Conservation (phyloP, 257 asterid species). For the Solanum virginianum region DNA sequence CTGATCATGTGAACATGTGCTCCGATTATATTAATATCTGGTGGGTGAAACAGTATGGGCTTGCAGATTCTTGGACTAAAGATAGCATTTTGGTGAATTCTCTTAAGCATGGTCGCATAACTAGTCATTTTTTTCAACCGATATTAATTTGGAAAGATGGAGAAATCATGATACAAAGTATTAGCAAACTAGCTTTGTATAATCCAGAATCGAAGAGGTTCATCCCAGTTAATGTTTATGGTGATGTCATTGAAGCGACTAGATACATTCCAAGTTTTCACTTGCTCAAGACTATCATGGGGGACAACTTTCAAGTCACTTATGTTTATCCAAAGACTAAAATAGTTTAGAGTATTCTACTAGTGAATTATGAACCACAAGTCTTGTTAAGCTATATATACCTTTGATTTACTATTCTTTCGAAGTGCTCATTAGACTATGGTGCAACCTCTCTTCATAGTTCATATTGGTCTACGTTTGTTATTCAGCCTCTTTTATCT, state of each 20-base stretch:
- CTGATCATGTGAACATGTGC: background rate
- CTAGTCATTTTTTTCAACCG: too few relatives aligned
- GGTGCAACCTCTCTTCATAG: too few relatives aligned
- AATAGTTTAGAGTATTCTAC: too few relatives aligned
- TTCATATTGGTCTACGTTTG: too few relatives aligned
- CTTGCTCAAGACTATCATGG: background rate
- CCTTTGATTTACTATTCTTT: too few relatives aligned
- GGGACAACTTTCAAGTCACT: background rate
- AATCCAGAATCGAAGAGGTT: background rate
- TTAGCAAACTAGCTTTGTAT: background rate
- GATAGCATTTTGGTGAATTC: background rate
- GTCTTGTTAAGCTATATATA: too few relatives aligned
- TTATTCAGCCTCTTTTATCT: too few relatives aligned
- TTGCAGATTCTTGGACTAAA: background rate
- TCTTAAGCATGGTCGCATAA: background rate
- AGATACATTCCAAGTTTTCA: background rate
- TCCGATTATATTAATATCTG: too few relatives aligned
- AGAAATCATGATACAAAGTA: background rate
- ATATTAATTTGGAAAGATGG: background rate
- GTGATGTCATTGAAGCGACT: background rate
- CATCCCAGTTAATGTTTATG: background rate
- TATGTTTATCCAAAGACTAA: background rate
- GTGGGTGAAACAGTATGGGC: background rate
- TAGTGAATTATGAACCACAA: too few relatives aligned
- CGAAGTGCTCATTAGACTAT: too few relatives aligned